Evolutionary conservation across 345 rosid species (phyloP).

Genomic region (Dovyalis caffra): DNA sequence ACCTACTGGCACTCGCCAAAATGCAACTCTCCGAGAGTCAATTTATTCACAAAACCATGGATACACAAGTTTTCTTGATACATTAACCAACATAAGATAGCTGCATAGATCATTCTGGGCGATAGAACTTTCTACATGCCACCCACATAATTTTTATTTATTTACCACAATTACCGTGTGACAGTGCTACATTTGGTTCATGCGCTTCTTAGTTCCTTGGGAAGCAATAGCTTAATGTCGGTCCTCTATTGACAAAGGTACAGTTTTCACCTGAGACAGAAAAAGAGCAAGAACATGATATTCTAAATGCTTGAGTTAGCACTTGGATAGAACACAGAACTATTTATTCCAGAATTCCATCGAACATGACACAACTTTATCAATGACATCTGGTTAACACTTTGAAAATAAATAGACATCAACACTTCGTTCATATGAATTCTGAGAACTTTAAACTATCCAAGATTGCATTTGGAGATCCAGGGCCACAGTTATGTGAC

Average conservation of each 20-base stretch:
- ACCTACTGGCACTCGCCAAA: not conserved
- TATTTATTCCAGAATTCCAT: too few relatives aligned
- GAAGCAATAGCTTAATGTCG: constrained; percentile 24
- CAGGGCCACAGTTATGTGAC: not conserved
- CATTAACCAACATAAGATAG: not conserved
- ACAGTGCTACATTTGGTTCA: not conserved
- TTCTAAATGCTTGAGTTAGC: not conserved
- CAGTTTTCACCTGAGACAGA: constrained; percentile 67
- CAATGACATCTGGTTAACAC: too few relatives aligned
- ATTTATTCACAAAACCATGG: not conserved
- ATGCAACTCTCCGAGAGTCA: not conserved
- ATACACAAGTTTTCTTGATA: not conserved
- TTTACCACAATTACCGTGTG: not conserved
- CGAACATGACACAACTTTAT: not conserved
- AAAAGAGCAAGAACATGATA: not conserved
- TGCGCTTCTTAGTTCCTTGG: not conserved
- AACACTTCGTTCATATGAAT: not conserved
- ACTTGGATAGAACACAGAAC: too few relatives aligned
- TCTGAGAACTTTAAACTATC: not conserved
- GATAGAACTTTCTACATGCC: not conserved
- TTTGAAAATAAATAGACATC: not conserved
- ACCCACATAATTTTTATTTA: constrained; percentile 16
- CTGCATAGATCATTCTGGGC: not conserved
- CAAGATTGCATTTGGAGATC: not conserved
- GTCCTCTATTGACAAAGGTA: constrained; percentile 66